A percentile compares a stretch with the other conserved stretches of the same genome.
Conservation (phyloP, 768 basidiomycete genomes). For the Hygrophorus russula region DNA sequence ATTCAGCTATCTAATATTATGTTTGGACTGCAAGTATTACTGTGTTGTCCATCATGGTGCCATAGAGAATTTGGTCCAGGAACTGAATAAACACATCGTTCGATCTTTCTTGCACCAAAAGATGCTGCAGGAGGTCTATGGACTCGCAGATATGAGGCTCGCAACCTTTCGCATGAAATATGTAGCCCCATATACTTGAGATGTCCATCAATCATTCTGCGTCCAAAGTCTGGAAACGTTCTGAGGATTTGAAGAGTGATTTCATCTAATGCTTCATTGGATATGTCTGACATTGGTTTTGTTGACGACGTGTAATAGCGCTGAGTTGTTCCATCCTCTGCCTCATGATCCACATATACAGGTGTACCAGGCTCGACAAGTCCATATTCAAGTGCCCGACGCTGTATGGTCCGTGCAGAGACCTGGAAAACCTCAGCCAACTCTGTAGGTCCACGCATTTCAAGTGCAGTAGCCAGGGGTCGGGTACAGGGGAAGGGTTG, state of each 20-base stretch:
- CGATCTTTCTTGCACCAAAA: constrained; percentile 7
- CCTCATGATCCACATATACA: constrained; percentile 8
- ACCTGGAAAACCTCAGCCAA: constrained; percentile 12
- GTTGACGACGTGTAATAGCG: constrained; percentile 9
- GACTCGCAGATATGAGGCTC: constrained; percentile 7
- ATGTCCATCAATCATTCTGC: constrained; percentile 12
- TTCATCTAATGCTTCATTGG: constrained; percentile 13
- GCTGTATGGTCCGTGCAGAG: constrained; percentile 13
- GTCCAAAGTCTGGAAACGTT: constrained; percentile 14
- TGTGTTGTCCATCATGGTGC: constrained; percentile 14
- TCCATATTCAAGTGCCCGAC: constrained; percentile 16
- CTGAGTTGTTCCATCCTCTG: constrained; percentile 4
- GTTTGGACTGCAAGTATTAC: too few relatives aligned
- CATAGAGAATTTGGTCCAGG: constrained; percentile 13
- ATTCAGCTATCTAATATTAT: constrained; percentile 1
- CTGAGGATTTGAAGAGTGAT: constrained; percentile 9
- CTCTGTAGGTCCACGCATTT: constrained; percentile 13
- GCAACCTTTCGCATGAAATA: constrained; percentile 7
- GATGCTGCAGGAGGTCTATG: constrained; percentile 2
- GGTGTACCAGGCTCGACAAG: constrained; percentile 13
- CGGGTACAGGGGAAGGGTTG: too few relatives aligned
- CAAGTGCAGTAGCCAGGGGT: constrained; percentile 11
- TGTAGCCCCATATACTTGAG: constrained; percentile 11
- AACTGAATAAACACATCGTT: constrained; percentile 11
- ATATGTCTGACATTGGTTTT: constrained; percentile 10